These are phyloP conservation scores for Epichloe aotearoae DNA, from an alignment of 2,329 filamentous ascomycete species.

Conservation along the genomic window DNA sequence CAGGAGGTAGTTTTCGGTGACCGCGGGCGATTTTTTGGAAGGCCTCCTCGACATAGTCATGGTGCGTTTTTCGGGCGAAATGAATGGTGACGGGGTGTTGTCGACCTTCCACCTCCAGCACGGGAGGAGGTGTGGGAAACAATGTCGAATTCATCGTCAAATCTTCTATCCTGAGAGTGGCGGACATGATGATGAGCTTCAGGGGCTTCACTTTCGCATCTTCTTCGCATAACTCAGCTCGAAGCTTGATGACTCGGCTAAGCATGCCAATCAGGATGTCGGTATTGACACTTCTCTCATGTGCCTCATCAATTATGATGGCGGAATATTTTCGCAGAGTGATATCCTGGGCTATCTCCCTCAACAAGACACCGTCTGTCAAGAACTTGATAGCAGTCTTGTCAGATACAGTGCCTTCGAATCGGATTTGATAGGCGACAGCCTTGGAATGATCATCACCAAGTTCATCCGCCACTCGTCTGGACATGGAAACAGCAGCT, in stretches of 20 bases:
- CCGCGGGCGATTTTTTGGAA: constrained; percentile 71
- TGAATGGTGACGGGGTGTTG: constrained; percentile 85
- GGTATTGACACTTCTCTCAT: constrained; percentile 94
- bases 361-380: constrained; percentile 91
- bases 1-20: constrained; percentile 78
- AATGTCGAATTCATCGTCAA: constrained; percentile 73
- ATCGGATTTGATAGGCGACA: constrained; percentile 90
- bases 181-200: constrained; percentile 97
- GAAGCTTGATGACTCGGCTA: constrained; percentile 77
- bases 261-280: constrained; percentile 97
- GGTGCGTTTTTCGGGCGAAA: constrained; percentile 68
- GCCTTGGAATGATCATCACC: constrained; percentile 59
- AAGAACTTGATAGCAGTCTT: constrained; percentile 95
- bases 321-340: constrained; percentile 80
- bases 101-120: constrained; percentile 80
- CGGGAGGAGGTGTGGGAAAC: constrained; percentile 64
- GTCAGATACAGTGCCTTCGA: constrained; percentile 68
- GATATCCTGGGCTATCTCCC: constrained; percentile 85
- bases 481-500: constrained; percentile 92
- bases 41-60: constrained; percentile 83
- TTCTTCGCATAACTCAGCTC: constrained; percentile 60
- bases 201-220: constrained; percentile 60
- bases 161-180: constrained; percentile 80
- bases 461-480: constrained; percentile 76
- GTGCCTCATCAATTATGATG: constrained; percentile 91